phyloP scores from a whole-genome alignment of 208 protist genomes.

The Leishmania tarentolae region DNA sequence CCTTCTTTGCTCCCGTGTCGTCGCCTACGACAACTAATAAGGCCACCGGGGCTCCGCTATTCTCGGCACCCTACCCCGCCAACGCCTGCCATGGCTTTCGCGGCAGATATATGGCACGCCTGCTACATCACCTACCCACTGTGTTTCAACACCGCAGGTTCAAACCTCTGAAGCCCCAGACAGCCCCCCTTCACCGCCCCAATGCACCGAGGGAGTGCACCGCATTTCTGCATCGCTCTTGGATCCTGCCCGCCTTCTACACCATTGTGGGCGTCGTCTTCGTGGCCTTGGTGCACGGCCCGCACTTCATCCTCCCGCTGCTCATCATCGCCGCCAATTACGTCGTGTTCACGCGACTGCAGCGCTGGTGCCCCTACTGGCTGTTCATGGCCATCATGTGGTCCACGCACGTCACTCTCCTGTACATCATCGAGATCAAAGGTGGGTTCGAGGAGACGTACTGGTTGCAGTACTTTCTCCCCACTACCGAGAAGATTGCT shows the following conservation, averaged over 20 bases:
- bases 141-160: background rate
- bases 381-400: constrained; percentile 62
- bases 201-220: background rate
- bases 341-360: constrained; percentile 40
- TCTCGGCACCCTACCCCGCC: background rate
- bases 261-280: constrained; percentile 23
- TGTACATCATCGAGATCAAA: constrained; percentile 37
- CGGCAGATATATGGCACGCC: too few relatives aligned
- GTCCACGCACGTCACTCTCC: constrained; percentile 35
- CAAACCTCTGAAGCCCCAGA: background rate
- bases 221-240: background rate
- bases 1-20: background rate
- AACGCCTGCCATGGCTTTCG: too few relatives aligned
- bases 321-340: constrained; percentile 39
- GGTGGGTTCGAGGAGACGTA: constrained; percentile 32
- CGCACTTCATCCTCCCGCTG: constrained; percentile 35
- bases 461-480: constrained; percentile 22
- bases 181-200: background rate
- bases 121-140: background rate
- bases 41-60: background rate
- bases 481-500: too few relatives aligned
- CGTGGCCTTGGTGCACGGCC: constrained; percentile 33
- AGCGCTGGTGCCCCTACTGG: constrained; percentile 42
- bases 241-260: constrained; percentile 28
- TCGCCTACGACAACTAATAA: background rate